Conservation (phyloP, 1,284 basidiomycete genomes). For the Ganoderma meredithae region DNA sequence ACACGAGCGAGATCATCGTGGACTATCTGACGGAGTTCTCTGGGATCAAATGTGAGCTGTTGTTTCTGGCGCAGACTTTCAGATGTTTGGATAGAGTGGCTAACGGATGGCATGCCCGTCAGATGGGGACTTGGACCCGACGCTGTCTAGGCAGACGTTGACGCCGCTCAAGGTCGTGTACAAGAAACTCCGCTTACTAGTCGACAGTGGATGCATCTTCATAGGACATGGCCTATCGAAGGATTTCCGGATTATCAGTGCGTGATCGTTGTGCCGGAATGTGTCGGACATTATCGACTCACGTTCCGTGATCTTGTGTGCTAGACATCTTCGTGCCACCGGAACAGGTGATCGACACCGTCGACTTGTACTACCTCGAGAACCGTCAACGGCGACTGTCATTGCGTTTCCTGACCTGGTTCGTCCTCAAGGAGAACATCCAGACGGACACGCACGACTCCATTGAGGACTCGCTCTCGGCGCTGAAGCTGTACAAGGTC, state of each 20-base stretch:
- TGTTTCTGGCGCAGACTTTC: not conserved
- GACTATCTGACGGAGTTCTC: slow-evolving; percentile 98
- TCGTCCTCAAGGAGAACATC: slow-evolving; percentile 89
- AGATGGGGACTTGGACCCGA: slow-evolving; percentile 94
- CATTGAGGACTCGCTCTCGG: slow-evolving; percentile 94
- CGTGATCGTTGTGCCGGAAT: slow-evolving; percentile 42
- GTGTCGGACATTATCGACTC: slow-evolving; percentile 42
- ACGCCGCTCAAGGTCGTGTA: slow-evolving; percentile 97
- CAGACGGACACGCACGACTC: slow-evolving; percentile 96
- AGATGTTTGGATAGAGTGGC: not conserved
- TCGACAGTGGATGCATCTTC: slow-evolving; percentile 96
- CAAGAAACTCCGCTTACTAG: slow-evolving; percentile 95
- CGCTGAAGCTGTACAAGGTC: slow-evolving; percentile 87
- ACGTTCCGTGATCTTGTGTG: not conserved
- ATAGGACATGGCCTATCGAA: slow-evolving; percentile 99
- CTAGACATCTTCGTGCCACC: slow-evolving; percentile 93
- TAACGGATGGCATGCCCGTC: slow-evolving; percentile 3
- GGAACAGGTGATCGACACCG: slow-evolving; percentile 95
- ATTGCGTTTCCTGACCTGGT: slow-evolving; percentile 95
- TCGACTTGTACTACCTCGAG: slow-evolving; percentile 90
- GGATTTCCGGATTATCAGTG: slow-evolving; percentile 98
- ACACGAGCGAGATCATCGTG: slow-evolving; percentile 93
- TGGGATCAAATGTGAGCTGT: slow-evolving; percentile 86
- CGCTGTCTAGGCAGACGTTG: slow-evolving; percentile 84
- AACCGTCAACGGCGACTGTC: slow-evolving; percentile 88